Evolutionary conservation across 768 basidiomycete genomes (phyloP), one percentile per base, ranked within the genome.

Genomic region (Gymnopilus dilepis): DNA sequence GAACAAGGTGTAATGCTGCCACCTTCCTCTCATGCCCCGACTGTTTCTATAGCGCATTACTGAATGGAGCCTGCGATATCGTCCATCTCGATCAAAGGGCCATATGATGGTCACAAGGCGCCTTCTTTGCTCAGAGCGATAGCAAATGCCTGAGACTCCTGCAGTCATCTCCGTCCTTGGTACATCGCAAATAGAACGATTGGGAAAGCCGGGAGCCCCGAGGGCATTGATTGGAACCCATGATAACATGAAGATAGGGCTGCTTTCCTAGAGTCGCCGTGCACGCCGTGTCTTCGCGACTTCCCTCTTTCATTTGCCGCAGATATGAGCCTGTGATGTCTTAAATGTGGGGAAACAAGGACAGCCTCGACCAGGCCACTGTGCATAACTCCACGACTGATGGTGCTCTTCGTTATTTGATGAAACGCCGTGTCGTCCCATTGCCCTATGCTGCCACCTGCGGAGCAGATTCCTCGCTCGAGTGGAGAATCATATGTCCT

Each of bases 141-240:
- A 8, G 28, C 30, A 5, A 2, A 19, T 17, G 47, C 26, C 47
- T n/a, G 26, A 50, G 47, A 50, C 47, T 31, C 15, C 12, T 37
- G 22, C 12, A 1, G 24, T 50, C 47, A 50, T 50, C 47, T 7
- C 17, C 1, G 17, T 31, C 7, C 22, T 47, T 24, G 22, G 12
- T 28, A 11, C 9, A 28, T 50, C 26, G 31, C 4, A 31, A 50
- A 50, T 31, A 50, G 47, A 31, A 50, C 47, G n/a, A 8, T n/a
- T 50, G 47, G 47, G 47, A 50, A 50, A 28, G 47, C 47, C 47
- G 47, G 31, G 45, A 22, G 22, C 4, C 26, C 45, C 45, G 45
- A 47, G 19, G 43, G 15, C 11, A 37, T 45, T 19, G 22, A 26
- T 21, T n/a, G n/a, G 43, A 22, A 45, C 22, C 21, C 22, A 26